These are phyloP conservation scores for Carex kokanica DNA, from an alignment of 176 grass and related monocot species.

Conservation along the genomic window DNA sequence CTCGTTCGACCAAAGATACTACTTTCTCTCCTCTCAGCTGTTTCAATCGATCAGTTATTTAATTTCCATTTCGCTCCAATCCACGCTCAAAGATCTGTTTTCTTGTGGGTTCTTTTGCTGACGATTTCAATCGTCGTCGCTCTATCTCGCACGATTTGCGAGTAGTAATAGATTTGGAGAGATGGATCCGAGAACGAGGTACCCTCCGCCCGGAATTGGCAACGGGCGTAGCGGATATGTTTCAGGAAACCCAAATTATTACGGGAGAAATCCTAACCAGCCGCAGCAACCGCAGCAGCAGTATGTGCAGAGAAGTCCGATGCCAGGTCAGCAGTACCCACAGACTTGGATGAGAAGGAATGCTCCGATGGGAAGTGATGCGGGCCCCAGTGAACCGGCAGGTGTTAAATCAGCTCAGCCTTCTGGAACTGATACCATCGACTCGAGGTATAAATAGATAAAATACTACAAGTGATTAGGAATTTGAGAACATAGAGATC, in stretches of 20 bases:
- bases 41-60: background rate
- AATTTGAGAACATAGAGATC: background rate
- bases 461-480: background rate
- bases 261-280: constrained; percentile 50
- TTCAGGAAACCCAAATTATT: constrained; percentile 48
- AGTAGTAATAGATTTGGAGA: background rate
- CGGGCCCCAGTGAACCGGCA: constrained; percentile 16
- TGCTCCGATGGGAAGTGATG: constrained; percentile 35
- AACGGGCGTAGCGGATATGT: constrained; percentile 45
- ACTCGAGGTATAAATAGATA: constrained; percentile 49
- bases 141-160: background rate
- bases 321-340: constrained; percentile 36
- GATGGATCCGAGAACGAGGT: constrained; percentile 66
- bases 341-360: constrained; percentile 61
- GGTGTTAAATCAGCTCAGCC: constrained; percentile 23
- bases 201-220: constrained; percentile 56
- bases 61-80: constrained; percentile 23
- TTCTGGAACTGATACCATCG: constrained; percentile 30
- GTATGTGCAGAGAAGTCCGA: constrained; percentile 45
- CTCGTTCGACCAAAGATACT: constrained; percentile 17
- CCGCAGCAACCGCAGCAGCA: constrained; percentile 34
- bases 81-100: background rate
- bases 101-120: background rate
- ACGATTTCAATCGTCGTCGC: constrained; percentile 17
- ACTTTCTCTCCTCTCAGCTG: background rate